Conservation (phyloP, 1,139 yeast species). For the Yamadazyma pseudoaaseri region DNA sequence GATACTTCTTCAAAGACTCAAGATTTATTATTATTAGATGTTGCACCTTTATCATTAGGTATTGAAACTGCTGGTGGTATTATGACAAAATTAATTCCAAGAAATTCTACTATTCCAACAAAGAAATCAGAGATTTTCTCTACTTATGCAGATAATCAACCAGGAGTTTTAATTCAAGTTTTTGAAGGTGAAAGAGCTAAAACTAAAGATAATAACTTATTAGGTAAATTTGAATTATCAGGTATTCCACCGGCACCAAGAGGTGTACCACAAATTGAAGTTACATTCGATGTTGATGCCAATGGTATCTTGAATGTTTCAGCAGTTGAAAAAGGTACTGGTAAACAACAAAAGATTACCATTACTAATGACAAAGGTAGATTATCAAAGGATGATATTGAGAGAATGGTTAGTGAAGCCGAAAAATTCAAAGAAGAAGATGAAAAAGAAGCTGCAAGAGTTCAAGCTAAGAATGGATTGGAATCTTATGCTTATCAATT, state of each 20-base stretch:
- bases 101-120: conserved; percentile 96
- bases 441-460: conserved; percentile 37
- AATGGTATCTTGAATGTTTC: conserved; percentile 93
- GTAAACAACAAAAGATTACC: conserved; percentile 46
- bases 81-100: conserved; percentile 92
- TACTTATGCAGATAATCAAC: conserved; percentile 95
- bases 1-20: conserved; percentile 75
- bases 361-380: conserved; percentile 49
- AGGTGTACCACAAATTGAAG: conserved; percentile 96
- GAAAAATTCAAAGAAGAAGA: conserved; percentile 41
- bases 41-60: conserved; percentile 90
- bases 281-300: conserved; percentile 88
- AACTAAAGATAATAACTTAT: conserved; percentile 89
- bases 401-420: conserved; percentile 49
- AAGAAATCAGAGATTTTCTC: conserved; percentile 94
- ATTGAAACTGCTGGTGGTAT: conserved; percentile 97
- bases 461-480: conserved; percentile 71
- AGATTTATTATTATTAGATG: conserved; percentile 86
- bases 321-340: conserved; percentile 94
- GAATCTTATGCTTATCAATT: conserved; percentile 88
- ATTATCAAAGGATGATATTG: conserved; percentile 49
- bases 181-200: conserved; percentile 96
- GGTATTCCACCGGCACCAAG: conserved; percentile 98
- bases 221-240: conserved; percentile 90
- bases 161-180: conserved; percentile 92